Percentiles rank a stretch among this genome's conserved stretches.
These are phyloP conservation scores for Penicillium antarcticum DNA, from an alignment of 495 filamentous ascomycete species.

Conservation along the genomic window DNA sequence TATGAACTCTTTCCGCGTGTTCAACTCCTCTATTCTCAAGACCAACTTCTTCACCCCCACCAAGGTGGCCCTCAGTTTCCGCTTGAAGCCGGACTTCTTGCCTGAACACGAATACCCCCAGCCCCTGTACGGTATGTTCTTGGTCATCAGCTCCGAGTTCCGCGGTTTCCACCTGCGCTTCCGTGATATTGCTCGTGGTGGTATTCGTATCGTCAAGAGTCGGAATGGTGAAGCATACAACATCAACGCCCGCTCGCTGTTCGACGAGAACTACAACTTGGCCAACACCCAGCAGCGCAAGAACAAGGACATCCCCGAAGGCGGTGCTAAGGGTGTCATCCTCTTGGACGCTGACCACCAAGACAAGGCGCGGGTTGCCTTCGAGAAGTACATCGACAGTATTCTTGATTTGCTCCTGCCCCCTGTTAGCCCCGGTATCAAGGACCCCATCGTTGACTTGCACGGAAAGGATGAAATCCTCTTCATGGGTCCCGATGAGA, in stretches of 20 bases:
- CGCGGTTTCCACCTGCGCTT: slow-evolving; percentile 97
- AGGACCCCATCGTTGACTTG: slow-evolving; percentile 95
- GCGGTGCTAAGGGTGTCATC: slow-evolving; percentile 96
- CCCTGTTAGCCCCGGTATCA: slow-evolving; percentile 90
- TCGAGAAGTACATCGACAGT: slow-evolving; percentile 99
- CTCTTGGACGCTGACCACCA: slow-evolving; percentile 91
- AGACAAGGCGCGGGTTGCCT: slow-evolving; percentile 84
- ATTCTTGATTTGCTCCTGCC: slow-evolving; percentile 92
- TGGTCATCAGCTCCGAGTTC: slow-evolving; percentile 94
- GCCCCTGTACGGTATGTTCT: slow-evolving; percentile 95
- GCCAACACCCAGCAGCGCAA: slow-evolving; percentile 99
- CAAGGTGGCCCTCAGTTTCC: slow-evolving; percentile 97
- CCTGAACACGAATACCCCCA: slow-evolving; percentile 90
- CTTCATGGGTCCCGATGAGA: slow-evolving; percentile 98
- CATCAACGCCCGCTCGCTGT: slow-evolving; percentile 93
- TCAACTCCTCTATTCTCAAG: slow-evolving; percentile 88
- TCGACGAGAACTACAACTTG: slow-evolving; percentile 98
- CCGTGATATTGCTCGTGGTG: slow-evolving; percentile 93
- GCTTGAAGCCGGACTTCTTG: slow-evolving; percentile 83
- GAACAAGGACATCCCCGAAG: slow-evolving; percentile 99
- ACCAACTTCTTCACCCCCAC: slow-evolving; percentile 99
- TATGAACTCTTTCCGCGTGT: slow-evolving; percentile 93
- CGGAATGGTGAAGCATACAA: slow-evolving; percentile 90
- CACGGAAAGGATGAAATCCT: slow-evolving; percentile 93
- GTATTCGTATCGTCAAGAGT: slow-evolving; percentile 98